A percentile compares a stretch with the other conserved stretches of the same genome.
These are phyloP conservation scores for Galeopsis tetrahit DNA, from an alignment of 257 asterid species.

Conservation along the genomic window DNA sequence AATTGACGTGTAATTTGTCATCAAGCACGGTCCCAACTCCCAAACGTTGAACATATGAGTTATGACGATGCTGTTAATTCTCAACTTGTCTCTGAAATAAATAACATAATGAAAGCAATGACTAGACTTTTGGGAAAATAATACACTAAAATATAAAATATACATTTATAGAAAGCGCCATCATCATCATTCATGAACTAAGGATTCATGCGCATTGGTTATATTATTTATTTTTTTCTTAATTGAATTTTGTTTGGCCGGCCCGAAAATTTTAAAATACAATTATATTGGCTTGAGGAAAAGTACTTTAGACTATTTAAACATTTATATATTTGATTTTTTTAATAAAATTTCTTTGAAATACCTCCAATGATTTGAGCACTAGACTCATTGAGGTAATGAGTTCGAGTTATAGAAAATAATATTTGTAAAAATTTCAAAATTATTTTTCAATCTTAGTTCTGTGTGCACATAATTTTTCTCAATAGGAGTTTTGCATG, in stretches of 20 bases:
- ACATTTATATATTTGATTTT: too few relatives aligned
- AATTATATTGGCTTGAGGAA: not conserved
- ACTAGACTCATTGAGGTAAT: too few relatives aligned
- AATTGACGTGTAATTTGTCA: not conserved
- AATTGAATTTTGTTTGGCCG: not conserved
- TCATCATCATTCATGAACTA: conserved; percentile 30
- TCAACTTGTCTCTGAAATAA: not conserved
- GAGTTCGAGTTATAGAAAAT: too few relatives aligned
- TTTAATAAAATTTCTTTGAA: too few relatives aligned
- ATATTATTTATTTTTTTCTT: not conserved
- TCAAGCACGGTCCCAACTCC: not conserved
- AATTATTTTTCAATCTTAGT: too few relatives aligned
- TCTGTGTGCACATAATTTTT: too few relatives aligned
- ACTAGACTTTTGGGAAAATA: conserved; percentile 24
- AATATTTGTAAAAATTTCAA: too few relatives aligned
- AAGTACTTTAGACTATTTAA: too few relatives aligned
- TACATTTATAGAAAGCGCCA: not conserved
- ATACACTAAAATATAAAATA: not conserved
- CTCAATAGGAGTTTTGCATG: too few relatives aligned
- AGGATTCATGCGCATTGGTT: conserved; percentile 19
- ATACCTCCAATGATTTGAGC: too few relatives aligned
- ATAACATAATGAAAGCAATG: conserved; percentile 28
- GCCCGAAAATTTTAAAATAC: not conserved
- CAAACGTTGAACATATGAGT: not conserved
- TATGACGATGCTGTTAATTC: not conserved